Evolutionary conservation across 352 stramenopile species (phyloP), one percentile per base, ranked within the genome.

Genomic region (Phytophthora cactorum): DNA sequence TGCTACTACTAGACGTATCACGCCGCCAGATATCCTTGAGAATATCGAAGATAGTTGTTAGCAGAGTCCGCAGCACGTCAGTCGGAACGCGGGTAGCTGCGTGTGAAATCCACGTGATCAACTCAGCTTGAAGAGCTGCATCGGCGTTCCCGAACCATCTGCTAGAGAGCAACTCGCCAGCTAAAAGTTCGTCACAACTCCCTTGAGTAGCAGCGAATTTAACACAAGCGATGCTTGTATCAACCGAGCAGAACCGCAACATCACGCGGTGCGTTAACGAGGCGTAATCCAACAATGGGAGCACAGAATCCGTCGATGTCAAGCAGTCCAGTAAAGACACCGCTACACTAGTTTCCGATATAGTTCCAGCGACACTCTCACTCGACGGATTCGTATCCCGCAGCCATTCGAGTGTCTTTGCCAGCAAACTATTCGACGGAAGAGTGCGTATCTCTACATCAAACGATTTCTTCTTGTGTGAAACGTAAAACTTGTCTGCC

Each of bases 401-500:
- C 12, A 87, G 53, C 50, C 68, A 72, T 14, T 82, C 53, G 25
- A 87, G 59, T 15, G 49, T 47, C 59, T 83, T 84, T 10, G 54
- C 43, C 27, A 85, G 44, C 41, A 83, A 58, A 1, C 51, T 59
- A 11, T 50, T 75, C 5, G 59, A 27, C 10, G 79, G 66, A 25
- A 88, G 66, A 49, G 74, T 47, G 2, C 63, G 54, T 15, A 88
- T 36, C 15, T 88, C 79, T 5, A 60, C 67, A n/a, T 88, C 72
- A 5, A 88, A 78, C 29, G 55, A 68, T 64, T 82, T 79, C 53
- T 88, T 88, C 59, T 81, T 85, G 27, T 84, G 77, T 3, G 62
- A 53, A 22, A 85, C 69, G 38, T 79, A 77, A 57, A 84, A 79
- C 7, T 58, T 11, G 15, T 80, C 67, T 2, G 63, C 49, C 2